Base-by-base conservation (phyloP, 2,329 filamentous ascomycete species). In the Exophiala viscosa region DNA sequence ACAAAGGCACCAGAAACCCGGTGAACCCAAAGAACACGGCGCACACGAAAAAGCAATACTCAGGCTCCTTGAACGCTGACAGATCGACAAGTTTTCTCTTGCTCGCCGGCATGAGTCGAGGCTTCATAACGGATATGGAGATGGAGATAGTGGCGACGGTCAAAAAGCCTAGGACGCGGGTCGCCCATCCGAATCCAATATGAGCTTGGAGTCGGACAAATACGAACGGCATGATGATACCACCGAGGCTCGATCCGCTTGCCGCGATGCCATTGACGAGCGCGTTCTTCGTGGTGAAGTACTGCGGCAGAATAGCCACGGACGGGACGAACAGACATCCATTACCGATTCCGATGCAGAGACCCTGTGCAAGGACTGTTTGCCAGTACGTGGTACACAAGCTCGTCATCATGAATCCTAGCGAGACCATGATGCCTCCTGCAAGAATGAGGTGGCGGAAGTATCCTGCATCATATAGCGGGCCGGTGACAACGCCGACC, bases 81-180 rank as follows among this genome's bases (percentile, higher is more conserved):
- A 42, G 6, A n/a, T 42, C 40, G 9, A 42, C 5, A 5, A 42
- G 18, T 13, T 13, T 31, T 11, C 40, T 18, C n/a, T 31, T 42
- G 14, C 5, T 18, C 20, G 13, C 13, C 31, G 67, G 48, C n/a
- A 7, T 66, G 50, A 72, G 68, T 5, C 76, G 71, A 50, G 72
- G 67, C 31, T 66, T 68, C 69, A 76, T 70, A 20, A 71, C 55
- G 15, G 59, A 50, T 2, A 72, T 64, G 5, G 70, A 66, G 50
- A 76, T 62, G 38, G 65, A 60, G 33, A 67, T 66, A 8, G 70
- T 70, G 14, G 62, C 72, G 11, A 83, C 73, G 1, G 66, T 77
- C 18, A 90, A 75, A 60, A 89, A 86, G 0, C 77, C 85, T 1
- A 87, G 72, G 9, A 82, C 76, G 5, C 86, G 73, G 2, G 83